phyloP scores from a whole-genome alignment of 495 filamentous ascomycete genomes.

The Elaphomyces granulatus region DNA sequence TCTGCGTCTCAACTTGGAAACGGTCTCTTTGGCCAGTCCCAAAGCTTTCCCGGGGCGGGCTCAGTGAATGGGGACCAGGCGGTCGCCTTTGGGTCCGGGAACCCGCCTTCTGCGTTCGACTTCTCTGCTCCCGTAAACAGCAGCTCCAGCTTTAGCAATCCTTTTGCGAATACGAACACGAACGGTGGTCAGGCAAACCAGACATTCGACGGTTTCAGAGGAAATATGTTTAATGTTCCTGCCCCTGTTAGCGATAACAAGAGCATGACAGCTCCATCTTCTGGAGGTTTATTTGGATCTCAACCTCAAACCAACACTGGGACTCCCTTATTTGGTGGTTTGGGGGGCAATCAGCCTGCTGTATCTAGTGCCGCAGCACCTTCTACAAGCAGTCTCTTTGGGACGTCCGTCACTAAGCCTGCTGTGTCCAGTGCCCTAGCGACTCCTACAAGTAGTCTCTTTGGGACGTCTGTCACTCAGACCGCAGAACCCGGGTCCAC shows the following conservation, averaged over 20 bases:
- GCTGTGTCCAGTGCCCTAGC: too few relatives aligned
- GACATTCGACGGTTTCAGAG: slow-evolving; percentile 19
- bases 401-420: too few relatives aligned
- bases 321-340: too few relatives aligned
- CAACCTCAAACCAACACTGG: too few relatives aligned
- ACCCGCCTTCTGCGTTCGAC: slow-evolving; percentile 21
- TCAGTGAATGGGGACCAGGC: slow-evolving; percentile 16
- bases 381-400: too few relatives aligned
- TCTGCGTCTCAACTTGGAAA: slow-evolving; percentile 19
- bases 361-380: too few relatives aligned
- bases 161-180: slow-evolving; percentile 24
- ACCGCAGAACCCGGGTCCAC: too few relatives aligned
- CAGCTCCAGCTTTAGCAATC: slow-evolving; percentile 21
- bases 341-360: too few relatives aligned
- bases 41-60: slow-evolving; percentile 31
- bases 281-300: too few relatives aligned
- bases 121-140: slow-evolving; percentile 15
- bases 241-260: slow-evolving; percentile 10
- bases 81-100: slow-evolving; percentile 27
- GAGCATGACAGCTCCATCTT: slow-evolving; percentile 8
- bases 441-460: too few relatives aligned
- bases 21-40: slow-evolving; percentile 35
- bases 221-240: slow-evolving; percentile 23
- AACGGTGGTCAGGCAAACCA: slow-evolving; percentile 10
- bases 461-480: too few relatives aligned